These are phyloP conservation scores for Fraxinus pennsylvanica DNA, from an alignment of 257 asterid species.

Conservation along the genomic window DNA sequence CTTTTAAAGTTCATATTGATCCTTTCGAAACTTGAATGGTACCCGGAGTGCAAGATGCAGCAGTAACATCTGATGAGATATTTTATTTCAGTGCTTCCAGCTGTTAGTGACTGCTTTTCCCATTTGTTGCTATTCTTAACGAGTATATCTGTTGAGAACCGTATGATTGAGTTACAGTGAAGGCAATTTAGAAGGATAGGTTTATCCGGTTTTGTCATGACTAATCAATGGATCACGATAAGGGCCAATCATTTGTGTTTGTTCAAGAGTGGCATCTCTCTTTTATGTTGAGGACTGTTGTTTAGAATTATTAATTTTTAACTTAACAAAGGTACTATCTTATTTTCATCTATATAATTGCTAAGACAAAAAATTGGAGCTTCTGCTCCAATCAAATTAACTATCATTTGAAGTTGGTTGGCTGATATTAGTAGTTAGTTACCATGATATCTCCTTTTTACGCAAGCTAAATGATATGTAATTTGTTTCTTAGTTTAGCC, in stretches of 20 bases:
- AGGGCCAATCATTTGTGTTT: background rate
- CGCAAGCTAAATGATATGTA: background rate
- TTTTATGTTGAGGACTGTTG: background rate
- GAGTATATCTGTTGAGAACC: background rate
- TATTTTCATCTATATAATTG: background rate
- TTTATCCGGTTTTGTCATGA: background rate
- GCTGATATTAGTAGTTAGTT: background rate
- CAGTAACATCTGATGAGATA: background rate
- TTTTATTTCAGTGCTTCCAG: background rate
- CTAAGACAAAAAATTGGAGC: background rate
- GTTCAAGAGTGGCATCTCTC: background rate
- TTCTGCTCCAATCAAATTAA: background rate
- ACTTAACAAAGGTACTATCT: background rate
- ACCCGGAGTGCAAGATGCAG: background rate
- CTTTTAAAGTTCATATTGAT: background rate
- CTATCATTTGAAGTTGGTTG: background rate
- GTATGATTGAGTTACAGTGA: background rate
- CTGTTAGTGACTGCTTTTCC: background rate
- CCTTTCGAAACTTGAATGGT: background rate
- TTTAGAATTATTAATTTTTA: background rate
- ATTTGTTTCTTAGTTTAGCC: background rate
- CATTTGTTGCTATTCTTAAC: background rate
- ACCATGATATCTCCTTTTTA: background rate
- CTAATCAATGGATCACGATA: background rate
- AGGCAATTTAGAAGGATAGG: background rate